Base-by-base conservation (phyloP, 768 basidiomycete genomes). In the Harrya chromipes region DNA sequence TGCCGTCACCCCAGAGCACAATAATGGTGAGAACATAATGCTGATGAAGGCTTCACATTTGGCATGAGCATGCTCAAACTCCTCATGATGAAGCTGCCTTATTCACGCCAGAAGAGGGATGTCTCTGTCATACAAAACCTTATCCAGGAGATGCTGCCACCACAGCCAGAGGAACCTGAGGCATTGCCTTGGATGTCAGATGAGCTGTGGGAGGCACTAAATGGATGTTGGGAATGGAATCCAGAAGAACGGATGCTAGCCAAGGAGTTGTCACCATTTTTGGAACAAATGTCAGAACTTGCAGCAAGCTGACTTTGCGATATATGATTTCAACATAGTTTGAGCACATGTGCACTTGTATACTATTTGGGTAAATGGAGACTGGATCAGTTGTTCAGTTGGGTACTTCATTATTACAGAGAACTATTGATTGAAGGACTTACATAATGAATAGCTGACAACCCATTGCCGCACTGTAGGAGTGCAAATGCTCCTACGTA, bases 51-150 rank as follows among this genome's bases (percentile, higher is more conserved):
- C 0, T 84, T 83, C 53, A 78, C 80, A 3, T 84, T 74, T 45
- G 77, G 75, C 10, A 84, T 84, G 83, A 72, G 78, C 12, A 70
- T 80, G 29, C 70, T 84, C 21, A 83, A 84, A 54, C 73, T 83
- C 41, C 59, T 81, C 27, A 83, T 82, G 5, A 73, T 78, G 59
- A 61, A 59, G 26, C 62, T 61, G 33, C 84, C 83, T 0, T 84
- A 77, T 57, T 62, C 74, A 10, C 70, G 81, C 44, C 70, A 70
- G 40, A 77, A 66, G 55, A 69, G 76, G 17, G 80, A 83, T 55
- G 68, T 77, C 10, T 63, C 72, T 23, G 81, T 84, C 20, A 70
- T 82, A 37, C 69, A 68, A 49, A 72, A 74, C 49, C 70, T 82
- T 31, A 55, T 71, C 1, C 57, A 65, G 4, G 62, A 70, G 33